Conservation (phyloP, 176 grass and related monocot genomes). For the Musa schizocarpa region DNA sequence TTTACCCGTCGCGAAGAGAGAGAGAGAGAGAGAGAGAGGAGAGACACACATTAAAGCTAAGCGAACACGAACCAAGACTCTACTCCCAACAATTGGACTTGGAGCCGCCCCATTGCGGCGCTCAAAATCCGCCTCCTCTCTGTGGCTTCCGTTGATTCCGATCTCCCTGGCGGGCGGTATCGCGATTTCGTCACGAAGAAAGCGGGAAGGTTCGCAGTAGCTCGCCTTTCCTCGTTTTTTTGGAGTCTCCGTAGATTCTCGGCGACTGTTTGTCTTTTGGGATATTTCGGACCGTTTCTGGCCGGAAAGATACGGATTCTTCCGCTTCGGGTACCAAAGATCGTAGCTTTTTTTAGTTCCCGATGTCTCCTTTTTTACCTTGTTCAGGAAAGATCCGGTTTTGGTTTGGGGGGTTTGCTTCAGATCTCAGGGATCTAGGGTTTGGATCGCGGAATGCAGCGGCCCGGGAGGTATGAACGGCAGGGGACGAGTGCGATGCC, state of each 20-base stretch:
- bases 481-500: conserved; percentile 21
- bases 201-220: background rate
- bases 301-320: background rate
- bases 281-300: background rate
- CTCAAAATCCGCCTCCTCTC: background rate
- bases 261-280: background rate
- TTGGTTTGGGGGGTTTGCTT: background rate
- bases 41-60: no score
- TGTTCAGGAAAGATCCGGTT: background rate
- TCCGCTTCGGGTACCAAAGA: background rate
- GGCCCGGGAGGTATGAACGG: conserved; percentile 27
- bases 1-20: no score
- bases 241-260: background rate
- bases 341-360: background rate
- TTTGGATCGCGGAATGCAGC: conserved; percentile 24
- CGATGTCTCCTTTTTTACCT: no score
- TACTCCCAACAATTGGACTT: background rate
- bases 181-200: no score
- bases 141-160: background rate
- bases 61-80: no score
- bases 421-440: background rate
- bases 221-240: background rate
- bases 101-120: background rate
- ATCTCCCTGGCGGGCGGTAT: background rate
- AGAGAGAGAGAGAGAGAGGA: no score